Percentiles rank a stretch among this genome's conserved stretches.
phyloP scores from a whole-genome alignment of 1,284 basidiomycete species.

The Mycena sp. region DNA sequence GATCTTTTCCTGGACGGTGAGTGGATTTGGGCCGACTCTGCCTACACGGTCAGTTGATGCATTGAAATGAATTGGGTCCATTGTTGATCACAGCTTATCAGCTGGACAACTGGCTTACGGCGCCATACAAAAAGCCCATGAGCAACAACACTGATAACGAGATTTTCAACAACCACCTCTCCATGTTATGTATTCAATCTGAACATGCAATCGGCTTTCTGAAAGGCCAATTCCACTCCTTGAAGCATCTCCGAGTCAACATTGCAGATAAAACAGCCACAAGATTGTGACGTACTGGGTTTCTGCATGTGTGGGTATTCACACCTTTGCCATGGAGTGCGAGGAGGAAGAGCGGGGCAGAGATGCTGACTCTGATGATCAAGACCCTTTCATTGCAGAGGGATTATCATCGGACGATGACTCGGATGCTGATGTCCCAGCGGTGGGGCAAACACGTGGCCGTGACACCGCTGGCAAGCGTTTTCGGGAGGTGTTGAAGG shows the following conservation, averaged over 20 bases:
- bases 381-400: conserved; percentile 9
- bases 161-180: conserved; percentile 39
- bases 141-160: conserved; percentile 36
- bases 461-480: not conserved
- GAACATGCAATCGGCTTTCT: conserved; percentile 42
- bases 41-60: conserved; percentile 40
- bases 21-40: conserved; percentile 47
- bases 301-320: conserved; percentile 32
- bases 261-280: conserved; percentile 31
- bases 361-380: conserved; percentile 13
- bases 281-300: conserved; percentile 37
- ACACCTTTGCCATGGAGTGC: conserved; percentile 14
- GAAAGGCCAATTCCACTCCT: conserved; percentile 42
- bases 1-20: conserved; percentile 37
- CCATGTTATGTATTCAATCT: conserved; percentile 34
- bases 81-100: conserved; percentile 21
- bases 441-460: not conserved
- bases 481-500: conserved; percentile 5
- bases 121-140: conserved; percentile 40
- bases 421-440: not conserved
- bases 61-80: conserved; percentile 2
- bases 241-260: conserved; percentile 33
- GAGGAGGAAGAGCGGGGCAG: conserved; percentile 4
- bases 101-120: conserved; percentile 18
- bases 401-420: not conserved